Evolutionary conservation across 805 yeast genomes (phyloP).

Genomic region (Kluyveromyces nonfermentans): DNA sequence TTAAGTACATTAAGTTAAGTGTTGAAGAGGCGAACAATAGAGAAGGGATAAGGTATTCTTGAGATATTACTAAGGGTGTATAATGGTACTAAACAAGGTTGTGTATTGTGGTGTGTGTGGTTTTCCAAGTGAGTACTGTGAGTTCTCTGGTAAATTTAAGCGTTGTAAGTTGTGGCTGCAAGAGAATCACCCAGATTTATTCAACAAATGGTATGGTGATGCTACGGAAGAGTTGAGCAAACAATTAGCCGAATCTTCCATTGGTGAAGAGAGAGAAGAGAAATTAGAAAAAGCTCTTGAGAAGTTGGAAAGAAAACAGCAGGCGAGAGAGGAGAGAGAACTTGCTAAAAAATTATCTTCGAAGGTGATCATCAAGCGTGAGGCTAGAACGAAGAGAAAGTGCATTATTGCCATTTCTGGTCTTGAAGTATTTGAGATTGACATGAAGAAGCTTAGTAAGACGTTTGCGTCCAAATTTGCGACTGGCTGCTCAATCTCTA

Average conservation of each 20-base stretch:
- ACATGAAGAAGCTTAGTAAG: constrained; percentile 84
- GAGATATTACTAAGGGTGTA: too few species aligned
- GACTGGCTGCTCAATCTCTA: constrained; percentile 88
- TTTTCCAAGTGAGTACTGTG: constrained; percentile 87
- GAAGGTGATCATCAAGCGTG: constrained; percentile 73
- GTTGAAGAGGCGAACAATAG: too few species aligned
- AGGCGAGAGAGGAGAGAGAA: constrained; percentile 76
- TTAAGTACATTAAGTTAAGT: too few species aligned
- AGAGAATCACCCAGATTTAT: constrained; percentile 48
- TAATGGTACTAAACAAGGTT: constrained; percentile 31
- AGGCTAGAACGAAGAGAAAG: constrained; percentile 84
- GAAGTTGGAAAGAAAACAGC: constrained; percentile 80
- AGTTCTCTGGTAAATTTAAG: constrained; percentile 72
- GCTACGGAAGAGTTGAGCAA: constrained; percentile 30
- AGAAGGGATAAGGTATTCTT: too few species aligned
- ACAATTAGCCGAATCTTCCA: constrained; percentile 41
- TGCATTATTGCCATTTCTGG: constrained; percentile 81
- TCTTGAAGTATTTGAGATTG: constrained; percentile 79
- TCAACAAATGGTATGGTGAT: constrained; percentile 44
- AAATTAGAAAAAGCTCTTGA: constrained; percentile 73
- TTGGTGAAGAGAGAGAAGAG: constrained; percentile 70
- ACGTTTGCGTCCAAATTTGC: constrained; percentile 91
- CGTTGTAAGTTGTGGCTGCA: constrained; percentile 80
- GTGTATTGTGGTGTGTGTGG: constrained; percentile 73
- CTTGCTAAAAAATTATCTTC: constrained; percentile 68